Base-by-base conservation (phyloP, 1,284 basidiomycete species). In the Leucoagaricus sp. region DNA sequence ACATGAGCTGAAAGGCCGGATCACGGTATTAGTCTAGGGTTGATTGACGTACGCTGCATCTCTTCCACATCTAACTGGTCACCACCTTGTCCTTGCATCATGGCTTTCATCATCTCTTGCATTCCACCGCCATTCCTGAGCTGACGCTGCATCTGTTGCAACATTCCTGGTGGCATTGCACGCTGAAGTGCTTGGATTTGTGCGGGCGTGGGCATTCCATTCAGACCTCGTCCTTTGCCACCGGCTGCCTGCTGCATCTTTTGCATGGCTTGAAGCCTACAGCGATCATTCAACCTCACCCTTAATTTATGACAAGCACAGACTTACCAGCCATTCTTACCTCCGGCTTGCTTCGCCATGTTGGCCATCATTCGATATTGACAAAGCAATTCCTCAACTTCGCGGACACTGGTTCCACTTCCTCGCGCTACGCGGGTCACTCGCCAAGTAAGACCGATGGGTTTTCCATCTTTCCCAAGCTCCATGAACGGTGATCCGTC, bases 361-460 rank as follows among this genome's bases (percentile, higher is more conserved):
- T 93, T 94, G 51, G 93, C 88, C 92, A 98, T 96, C 91, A 97
- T 95, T 50, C 92, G 85, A 65, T 97, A 96, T 74, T 98, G 96
- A 67, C 93, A 92, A 31, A 99, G 76, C 58, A 98, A 75, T 69
- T 98, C 96, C 71, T 99, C 96, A 19, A 99, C 96, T 75, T 99
- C 97, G 60, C 94, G 83, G 38, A 99, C 93, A 62, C 87, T 93
- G 41, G 96, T 98, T n/a, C 96, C 96, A 64, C 93, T 95, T 34
- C 96, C 96, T 62, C 86, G 81, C 1, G 97, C 97, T 23, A 99
- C 93, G 55, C 96, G 82, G 53, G 86, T 84, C 6, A 96, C 91
- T 53, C 94, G 84, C 85, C 87, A 91, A 64, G 94, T 96, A 58
- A 96, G 75, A 3, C 84, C 89, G 10, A 82, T 78, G 1, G 93